Percentiles rank a stretch among this genome's conserved stretches.
These are phyloP conservation scores for Sherardia arvensis DNA, from an alignment of 257 asterid species.

Conservation along the genomic window DNA sequence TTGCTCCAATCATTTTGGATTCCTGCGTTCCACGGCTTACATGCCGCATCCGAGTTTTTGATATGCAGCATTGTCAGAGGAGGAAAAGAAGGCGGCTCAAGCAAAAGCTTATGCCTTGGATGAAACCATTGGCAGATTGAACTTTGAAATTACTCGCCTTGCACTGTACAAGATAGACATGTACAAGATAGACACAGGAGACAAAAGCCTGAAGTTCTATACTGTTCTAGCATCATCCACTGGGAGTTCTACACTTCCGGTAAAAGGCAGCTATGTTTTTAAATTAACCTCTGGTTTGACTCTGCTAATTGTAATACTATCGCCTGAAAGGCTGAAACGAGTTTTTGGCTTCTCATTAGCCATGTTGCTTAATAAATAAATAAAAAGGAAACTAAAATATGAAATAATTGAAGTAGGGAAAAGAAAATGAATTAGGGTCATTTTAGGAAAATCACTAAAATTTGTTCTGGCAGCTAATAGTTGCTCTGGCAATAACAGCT, in stretches of 20 bases:
- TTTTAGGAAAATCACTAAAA: too few species aligned
- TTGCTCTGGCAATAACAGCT: too few species aligned
- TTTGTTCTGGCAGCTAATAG: too few species aligned
- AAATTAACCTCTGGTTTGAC: neutral
- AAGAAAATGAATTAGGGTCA: too few species aligned
- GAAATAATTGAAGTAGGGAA: too few species aligned
- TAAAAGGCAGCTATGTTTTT: neutral
- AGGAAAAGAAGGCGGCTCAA: constrained; percentile 62
- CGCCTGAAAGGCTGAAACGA: too few species aligned
- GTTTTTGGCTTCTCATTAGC: too few species aligned
- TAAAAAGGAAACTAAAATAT: too few species aligned
- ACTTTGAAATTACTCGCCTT: too few species aligned
- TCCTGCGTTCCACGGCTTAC: constrained; percentile 41
- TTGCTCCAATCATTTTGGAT: constrained; percentile 62
- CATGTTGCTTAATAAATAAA: too few species aligned
- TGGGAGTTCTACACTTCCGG: neutral
- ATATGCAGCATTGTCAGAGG: constrained; percentile 61
- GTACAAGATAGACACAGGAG: too few species aligned
- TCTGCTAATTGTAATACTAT: neutral
- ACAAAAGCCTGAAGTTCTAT: constrained; percentile 49
- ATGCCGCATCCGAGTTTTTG: constrained; percentile 95
- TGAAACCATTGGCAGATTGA: constrained; percentile 37
- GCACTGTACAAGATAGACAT: too few species aligned
- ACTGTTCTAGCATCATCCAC: neutral
- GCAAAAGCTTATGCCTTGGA: constrained; percentile 60